phyloP scores from a whole-genome alignment of 345 rosid species.

The Cardamine occulta region DNA sequence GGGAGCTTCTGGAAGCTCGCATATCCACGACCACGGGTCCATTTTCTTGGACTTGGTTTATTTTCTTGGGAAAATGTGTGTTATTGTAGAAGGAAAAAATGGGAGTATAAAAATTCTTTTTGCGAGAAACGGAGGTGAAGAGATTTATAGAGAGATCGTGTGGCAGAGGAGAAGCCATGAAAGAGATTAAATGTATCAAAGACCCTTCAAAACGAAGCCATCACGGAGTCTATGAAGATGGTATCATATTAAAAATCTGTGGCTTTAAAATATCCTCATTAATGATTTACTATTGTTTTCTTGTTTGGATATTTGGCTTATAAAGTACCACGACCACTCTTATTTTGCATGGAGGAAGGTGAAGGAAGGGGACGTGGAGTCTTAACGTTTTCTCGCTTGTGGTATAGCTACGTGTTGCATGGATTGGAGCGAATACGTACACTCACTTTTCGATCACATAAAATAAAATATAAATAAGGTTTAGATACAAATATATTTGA shows the following conservation, averaged over 20 bases:
- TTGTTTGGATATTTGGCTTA: slow-evolving; percentile 33
- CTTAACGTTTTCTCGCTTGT: slow-evolving; percentile 47
- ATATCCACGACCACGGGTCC: slow-evolving; percentile 88
- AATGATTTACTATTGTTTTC: slow-evolving; percentile 33
- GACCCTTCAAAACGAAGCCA: slow-evolving; percentile 12
- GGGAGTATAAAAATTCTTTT: neutral
- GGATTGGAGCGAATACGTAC: slow-evolving; percentile 25
- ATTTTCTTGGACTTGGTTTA: slow-evolving; percentile 40
- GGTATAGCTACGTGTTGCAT: slow-evolving; percentile 42
- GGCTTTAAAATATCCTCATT: slow-evolving; percentile 33
- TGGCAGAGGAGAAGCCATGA: slow-evolving; percentile 52
- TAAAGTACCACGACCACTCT: slow-evolving; percentile 26
- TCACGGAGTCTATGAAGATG: slow-evolving; percentile 20
- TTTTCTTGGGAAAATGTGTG: neutral
- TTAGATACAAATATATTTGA: neutral
- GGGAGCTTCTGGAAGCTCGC: slow-evolving; percentile 51
- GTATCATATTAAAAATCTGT: slow-evolving; percentile 23
- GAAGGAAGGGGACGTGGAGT: slow-evolving; percentile 49
- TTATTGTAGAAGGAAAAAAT: slow-evolving; percentile 16
- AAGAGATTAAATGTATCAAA: slow-evolving; percentile 44
- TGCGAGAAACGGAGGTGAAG: slow-evolving; percentile 2
- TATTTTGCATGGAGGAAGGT: slow-evolving; percentile 44
- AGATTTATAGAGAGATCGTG: slow-evolving; percentile 51
- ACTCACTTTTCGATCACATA: slow-evolving; percentile 34
- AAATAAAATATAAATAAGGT: neutral